Evolutionary conservation across 495 filamentous ascomycete genomes (phyloP).

Genomic region (Aspergillus steynii): DNA sequence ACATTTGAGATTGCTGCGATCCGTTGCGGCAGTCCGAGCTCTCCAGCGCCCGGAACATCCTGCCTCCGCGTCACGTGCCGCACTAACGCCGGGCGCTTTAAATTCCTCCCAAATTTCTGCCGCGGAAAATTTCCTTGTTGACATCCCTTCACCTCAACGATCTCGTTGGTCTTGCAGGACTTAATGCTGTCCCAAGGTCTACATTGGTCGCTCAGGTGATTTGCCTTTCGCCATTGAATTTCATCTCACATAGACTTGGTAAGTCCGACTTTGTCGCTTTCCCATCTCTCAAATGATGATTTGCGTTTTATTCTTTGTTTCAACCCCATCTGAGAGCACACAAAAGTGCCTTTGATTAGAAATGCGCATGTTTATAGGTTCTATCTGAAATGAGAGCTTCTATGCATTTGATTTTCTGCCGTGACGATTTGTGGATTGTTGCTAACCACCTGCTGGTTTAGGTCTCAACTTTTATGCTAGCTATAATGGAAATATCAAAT

Average conservation of each 20-base stretch:
- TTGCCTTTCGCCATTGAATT: neutral
- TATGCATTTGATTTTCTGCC: neutral
- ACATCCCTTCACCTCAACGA: neutral
- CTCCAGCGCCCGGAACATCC: slow-evolving; percentile 8
- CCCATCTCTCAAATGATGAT: slow-evolving; percentile 30
- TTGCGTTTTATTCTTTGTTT: slow-evolving; percentile 43
- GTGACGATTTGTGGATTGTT: neutral
- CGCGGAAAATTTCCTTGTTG: slow-evolving; percentile 1
- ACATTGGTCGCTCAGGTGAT: neutral
- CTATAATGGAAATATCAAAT: neutral
- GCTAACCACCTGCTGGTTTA: slow-evolving; percentile 9
- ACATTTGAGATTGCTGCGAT: too few species aligned
- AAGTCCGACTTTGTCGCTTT: neutral
- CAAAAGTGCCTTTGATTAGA: slow-evolving; percentile 30
- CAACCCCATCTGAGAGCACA: slow-evolving; percentile 44
- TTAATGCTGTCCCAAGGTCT: slow-evolving; percentile 1
- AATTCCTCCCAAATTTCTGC: slow-evolving; percentile 15
- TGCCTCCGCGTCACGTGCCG: slow-evolving; percentile 22
- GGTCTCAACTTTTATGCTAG: neutral
- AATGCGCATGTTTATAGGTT: slow-evolving; percentile 16
- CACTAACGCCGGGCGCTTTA: slow-evolving; percentile 23
- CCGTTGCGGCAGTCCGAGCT: neutral
- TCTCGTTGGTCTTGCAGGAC: neutral
- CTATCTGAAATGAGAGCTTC: slow-evolving; percentile 21
- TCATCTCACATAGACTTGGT: neutral